Base-by-base conservation (phyloP, 495 filamentous ascomycete species). In the Copromyces sp. region DNA sequence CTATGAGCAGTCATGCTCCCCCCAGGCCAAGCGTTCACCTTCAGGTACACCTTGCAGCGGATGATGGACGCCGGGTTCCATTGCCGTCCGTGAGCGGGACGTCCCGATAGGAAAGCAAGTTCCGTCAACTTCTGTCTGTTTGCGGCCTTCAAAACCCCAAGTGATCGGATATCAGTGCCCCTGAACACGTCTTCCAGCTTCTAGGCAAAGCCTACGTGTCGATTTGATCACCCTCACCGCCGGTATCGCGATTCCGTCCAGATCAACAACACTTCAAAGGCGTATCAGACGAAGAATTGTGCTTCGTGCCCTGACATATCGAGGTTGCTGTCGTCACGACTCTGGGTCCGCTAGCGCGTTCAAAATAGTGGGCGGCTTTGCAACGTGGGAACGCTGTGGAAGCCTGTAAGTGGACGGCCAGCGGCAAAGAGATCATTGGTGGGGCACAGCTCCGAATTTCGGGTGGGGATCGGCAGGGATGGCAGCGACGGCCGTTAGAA, bases 391-490 rank as follows among this genome's bases (percentile, higher is more conserved):
- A 65, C 53, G 53, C 53, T 35, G 53, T 61, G 53, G 53, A 61
- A 61, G 53, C 47, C 47, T 53, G 11, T 53, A 53, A 29, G 47
- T 53, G 47, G 47, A 53, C 47, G 47, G 47, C 47, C 24, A 45
- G 47, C 47, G 47, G 45, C 45, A 53, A 47, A 47, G 45, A 53
- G 45, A 20, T 35, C 53, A 35, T 65, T 69, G 47, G 70, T 68
- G 24, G 70, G 70, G 70, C 37, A 39, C 32, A 68, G 59, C 39
- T 73, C 68, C 72, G 41, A 70, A 17, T 61, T 70, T 70, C 42
- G 72, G 24, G 44, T 73, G 72, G 72, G 29, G 68, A 17, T 37
- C 14, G 7, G 32, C 41, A 69, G 17, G 72, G 44, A 41, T 53
- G 29, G 14, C 53, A 65, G 14, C 29, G 53, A 65, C 14, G 53